Base-by-base conservation (phyloP, 1,284 basidiomycete species). In the Ceratobasidium papillatum region DNA sequence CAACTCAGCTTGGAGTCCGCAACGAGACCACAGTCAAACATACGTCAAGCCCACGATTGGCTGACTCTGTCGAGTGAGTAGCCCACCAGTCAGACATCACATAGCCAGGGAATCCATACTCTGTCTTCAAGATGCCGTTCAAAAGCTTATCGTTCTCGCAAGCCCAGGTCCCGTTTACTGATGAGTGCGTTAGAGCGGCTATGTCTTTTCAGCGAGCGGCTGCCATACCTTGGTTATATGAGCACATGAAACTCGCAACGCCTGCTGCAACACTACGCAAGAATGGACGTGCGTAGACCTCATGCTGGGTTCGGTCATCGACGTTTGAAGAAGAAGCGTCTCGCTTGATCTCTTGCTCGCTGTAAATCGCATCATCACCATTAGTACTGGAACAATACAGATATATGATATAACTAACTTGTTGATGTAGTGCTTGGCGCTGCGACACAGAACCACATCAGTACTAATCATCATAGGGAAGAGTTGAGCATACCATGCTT, bases 231-330 rank as follows among this genome's bases (percentile, higher is more conserved):
- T 49, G 74, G 41, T 80, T 88, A 81, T 90, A 90, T n/a, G 86
- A 89, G 83, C 91, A 94, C 93, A 95, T 95, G 76, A 94, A 85
- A 56, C 88, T 87, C 0, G 90, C 86, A 5, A 92, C 90, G 41
- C 91, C 92, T 0, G 92, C 92, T 83, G 90, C 87, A n/a, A 94
- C 87, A 61, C 89, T 89, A 75, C 87, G 86, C 79, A 93, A 80
- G 85, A 94, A 94, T 0, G 90, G 90, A 75, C 88, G 87, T 0
- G 89, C 86, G 80, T 92, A 92, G 11, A 92, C 84, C 80, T 92
- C 91, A 80, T 91, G 91, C 80, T 91, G 82, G 0, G 93, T 94
- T 30, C 91, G 85, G 79, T 94, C 93, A 78, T 94, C 91, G 8
- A 94, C 87, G 77, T 94, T 87, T 0, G 90, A 91, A 59, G 85